A percentile compares a stretch with the other conserved stretches of the same genome.
Evolutionary conservation across 768 basidiomycete genomes (phyloP).

Genomic region (Favolaschia claudopus): DNA sequence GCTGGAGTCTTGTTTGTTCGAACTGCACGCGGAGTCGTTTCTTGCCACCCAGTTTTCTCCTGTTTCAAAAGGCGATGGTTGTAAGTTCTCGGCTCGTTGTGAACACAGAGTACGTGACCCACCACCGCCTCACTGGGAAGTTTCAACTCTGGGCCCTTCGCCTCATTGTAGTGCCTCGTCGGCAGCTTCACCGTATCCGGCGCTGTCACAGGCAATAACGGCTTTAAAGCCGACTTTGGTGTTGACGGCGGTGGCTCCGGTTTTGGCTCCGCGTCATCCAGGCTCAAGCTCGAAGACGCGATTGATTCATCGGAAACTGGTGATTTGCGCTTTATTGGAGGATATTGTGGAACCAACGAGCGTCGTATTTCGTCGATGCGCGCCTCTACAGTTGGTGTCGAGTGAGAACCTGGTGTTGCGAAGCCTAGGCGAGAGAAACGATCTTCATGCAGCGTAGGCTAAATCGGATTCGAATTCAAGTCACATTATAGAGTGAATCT

Average conservation of each 20-base stretch:
- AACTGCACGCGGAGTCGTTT: no score
- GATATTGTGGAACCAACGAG: conserved; percentile 36
- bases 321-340: conserved; percentile 24
- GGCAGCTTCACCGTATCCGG: conserved; percentile 24
- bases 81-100: no score
- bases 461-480: conserved; percentile 28
- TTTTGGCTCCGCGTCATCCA: conserved; percentile 23
- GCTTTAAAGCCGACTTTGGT: conserved; percentile 29
- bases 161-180: conserved; percentile 30
- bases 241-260: conserved; percentile 2
- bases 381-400: conserved; percentile 21
- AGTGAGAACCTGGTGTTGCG: conserved; percentile 9
- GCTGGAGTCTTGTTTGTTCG: neutral
- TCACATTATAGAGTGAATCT: neutral
- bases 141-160: conserved; percentile 33
- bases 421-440: no score
- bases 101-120: conserved; percentile 28
- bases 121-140: no score
- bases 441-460: conserved; percentile 31
- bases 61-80: no score
- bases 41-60: no score
- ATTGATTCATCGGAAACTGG: conserved; percentile 24
- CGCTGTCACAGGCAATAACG: conserved; percentile 15
- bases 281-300: conserved; percentile 27
- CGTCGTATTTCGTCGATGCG: conserved; percentile 39